Conservation (phyloP, 768 basidiomycete species). For the Boletus sensibilis region DNA sequence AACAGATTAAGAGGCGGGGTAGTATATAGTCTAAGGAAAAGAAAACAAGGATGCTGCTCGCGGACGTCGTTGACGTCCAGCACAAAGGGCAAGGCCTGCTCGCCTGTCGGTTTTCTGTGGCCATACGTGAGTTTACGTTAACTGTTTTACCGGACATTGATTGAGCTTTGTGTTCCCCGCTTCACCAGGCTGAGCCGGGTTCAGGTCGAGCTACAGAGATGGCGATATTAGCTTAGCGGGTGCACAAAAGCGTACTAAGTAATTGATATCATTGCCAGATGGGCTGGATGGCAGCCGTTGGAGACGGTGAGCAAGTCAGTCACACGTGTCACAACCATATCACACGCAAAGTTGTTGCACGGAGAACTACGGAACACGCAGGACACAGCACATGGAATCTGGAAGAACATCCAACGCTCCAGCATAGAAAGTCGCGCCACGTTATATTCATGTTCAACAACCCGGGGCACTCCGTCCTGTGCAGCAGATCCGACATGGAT, state of each 20-base stretch:
- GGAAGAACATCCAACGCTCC: slow-evolving; percentile 2
- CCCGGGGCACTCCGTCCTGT: slow-evolving; percentile 3
- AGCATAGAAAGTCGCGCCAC: neutral
- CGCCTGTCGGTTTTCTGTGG: slow-evolving; percentile 30
- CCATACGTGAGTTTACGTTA: slow-evolving; percentile 35
- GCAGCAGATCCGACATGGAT: slow-evolving; percentile 1
- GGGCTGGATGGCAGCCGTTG: neutral
- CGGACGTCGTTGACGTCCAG: slow-evolving; percentile 32
- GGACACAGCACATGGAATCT: slow-evolving; percentile 15
- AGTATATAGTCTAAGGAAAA: slow-evolving; percentile 24
- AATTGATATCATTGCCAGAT: neutral
- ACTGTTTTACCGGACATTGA: slow-evolving; percentile 14
- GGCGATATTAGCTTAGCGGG: neutral
- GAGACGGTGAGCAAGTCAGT: neutral
- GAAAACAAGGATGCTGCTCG: slow-evolving; percentile 6
- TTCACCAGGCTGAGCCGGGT: neutral
- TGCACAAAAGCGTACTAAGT: neutral
- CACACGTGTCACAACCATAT: neutral
- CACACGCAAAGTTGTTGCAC: neutral
- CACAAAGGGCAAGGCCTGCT: slow-evolving; percentile 19
- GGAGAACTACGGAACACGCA: neutral
- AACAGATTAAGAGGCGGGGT: slow-evolving; percentile 25
- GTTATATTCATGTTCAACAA: neutral
- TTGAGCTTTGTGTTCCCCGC: slow-evolving; percentile 5
- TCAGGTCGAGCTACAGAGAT: neutral